Evolutionary conservation across 306 rosid genomes (phyloP), one percentile per base, ranked within the genome.

Genomic region (Dalbergia cultrata): DNA sequence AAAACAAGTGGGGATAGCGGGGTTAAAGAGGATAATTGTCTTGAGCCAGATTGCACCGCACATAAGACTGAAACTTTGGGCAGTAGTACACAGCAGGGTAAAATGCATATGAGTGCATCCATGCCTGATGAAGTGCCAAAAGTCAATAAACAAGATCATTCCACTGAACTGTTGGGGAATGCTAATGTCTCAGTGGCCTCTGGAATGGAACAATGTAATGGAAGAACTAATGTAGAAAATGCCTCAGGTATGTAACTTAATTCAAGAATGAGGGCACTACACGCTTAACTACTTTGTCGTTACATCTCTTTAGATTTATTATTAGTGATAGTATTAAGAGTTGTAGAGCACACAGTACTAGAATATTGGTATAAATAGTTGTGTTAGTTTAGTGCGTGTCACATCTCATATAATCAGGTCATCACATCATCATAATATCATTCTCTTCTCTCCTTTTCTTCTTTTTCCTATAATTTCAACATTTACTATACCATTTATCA

Each of bases 201-300:
- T 58, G 90, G 77, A 62, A 72, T 81, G 75, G 97, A 93, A 80
- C 97, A 87, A 86, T 86, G 79, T 87, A 93, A 88, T 86, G 97
- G 93, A 80, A 87, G 83, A 85, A 72, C 84, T 5, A 85, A 91
- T 72, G 59, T 70, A 60, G 93, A 88, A 49, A 84, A 87, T 74
- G 82, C 90, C 69, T 82, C 97, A 90, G 99, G 98, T 93, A 83
- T 81, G 87, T 41, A 74, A 65, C 76, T 67, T 81, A 66, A 59
- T 82, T 69, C 34, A 44, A 58, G 75, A 67, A 83, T 77, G 78
- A 62, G 65, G 67, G 34, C 53, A 26, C 56, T 84, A 44, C 22
- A 62, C 54, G 45, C 44, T 64, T 63, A 70, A 67, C 21, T 76
- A 50, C 17, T 14, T 9, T 13, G 43, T 56, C 16, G 21, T 72